Conservation (phyloP, 805 yeast genomes). For the Barnettozyma botsteinii region DNA sequence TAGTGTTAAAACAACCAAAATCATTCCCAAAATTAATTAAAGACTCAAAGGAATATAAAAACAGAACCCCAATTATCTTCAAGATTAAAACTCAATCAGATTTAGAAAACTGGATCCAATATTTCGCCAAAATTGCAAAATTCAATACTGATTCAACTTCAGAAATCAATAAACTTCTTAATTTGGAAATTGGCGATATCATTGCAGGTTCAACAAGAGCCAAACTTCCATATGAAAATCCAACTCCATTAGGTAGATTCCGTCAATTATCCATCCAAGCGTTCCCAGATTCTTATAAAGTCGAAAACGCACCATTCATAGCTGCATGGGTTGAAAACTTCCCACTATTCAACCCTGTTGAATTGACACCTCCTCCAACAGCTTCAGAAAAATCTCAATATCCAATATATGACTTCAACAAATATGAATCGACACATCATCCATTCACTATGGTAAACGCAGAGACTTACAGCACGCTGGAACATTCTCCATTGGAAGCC, state of each 20-base stretch:
- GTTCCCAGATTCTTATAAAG: constrained; percentile 42
- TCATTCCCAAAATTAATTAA: constrained; percentile 33
- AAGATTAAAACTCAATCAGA: constrained; percentile 42
- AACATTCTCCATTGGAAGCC: constrained; percentile 51
- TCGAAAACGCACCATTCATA: constrained; percentile 31
- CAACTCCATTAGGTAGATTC: constrained; percentile 87
- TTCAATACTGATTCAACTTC: constrained; percentile 22
- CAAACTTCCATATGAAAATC: constrained; percentile 72
- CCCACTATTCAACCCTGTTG: constrained; percentile 83
- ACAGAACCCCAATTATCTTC: constrained; percentile 53
- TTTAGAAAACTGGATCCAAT: constrained; percentile 38
- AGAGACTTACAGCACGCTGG: constrained; percentile 57
- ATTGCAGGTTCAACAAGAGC: constrained; percentile 78
- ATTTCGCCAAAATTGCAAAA: constrained; percentile 27
- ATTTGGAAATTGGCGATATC: constrained; percentile 60
- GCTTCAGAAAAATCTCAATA: constrained; percentile 30
- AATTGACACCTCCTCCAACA: constrained; percentile 22
- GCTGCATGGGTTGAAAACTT: constrained; percentile 88
- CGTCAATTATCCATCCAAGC: constrained; percentile 65
- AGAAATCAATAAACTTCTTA: constrained; percentile 24
- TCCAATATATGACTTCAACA: constrained; percentile 51
- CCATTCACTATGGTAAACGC: constrained; percentile 92
- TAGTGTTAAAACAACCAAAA: constrained; percentile 40
- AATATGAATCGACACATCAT: constrained; percentile 78
- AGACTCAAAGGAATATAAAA: constrained; percentile 41